Percentiles rank a stretch among this genome's conserved stretches.
Conservation (phyloP, 805 yeast genomes). For the Yarrowia yakushimensis region DNA sequence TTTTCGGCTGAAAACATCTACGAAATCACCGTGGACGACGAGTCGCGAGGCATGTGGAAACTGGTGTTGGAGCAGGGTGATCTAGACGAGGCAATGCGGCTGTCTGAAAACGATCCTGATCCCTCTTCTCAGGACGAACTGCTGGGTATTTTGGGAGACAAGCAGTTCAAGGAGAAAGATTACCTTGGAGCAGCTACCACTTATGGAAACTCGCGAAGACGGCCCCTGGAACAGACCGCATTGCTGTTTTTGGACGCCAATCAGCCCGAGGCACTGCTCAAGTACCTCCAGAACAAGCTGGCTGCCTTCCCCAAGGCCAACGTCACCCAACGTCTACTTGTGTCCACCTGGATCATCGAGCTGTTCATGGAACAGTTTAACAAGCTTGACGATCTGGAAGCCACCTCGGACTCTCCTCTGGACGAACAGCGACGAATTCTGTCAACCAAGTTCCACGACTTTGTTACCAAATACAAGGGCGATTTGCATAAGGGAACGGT, state of each 20-base stretch:
- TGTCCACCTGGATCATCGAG: slow-evolving; percentile 67
- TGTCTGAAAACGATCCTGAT: slow-evolving; percentile 40
- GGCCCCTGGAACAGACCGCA: slow-evolving; percentile 67
- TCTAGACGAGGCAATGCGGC: slow-evolving; percentile 62
- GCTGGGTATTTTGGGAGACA: slow-evolving; percentile 49
- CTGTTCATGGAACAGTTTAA: slow-evolving; percentile 49
- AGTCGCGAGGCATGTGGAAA: slow-evolving; percentile 72
- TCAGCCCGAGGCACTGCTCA: slow-evolving; percentile 45
- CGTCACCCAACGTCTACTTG: slow-evolving; percentile 48
- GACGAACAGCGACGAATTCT: slow-evolving; percentile 33
- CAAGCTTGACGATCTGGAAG: slow-evolving; percentile 41
- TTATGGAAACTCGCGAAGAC: slow-evolving; percentile 55
- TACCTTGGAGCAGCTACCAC: slow-evolving; percentile 46
- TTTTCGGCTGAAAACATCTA: slow-evolving; percentile 57
- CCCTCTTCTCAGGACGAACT: slow-evolving; percentile 32
- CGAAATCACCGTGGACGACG: slow-evolving; percentile 66
- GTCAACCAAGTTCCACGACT: slow-evolving; percentile 43
- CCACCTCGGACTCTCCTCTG: slow-evolving; percentile 34
- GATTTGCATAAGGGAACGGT: slow-evolving; percentile 62
- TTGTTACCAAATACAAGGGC: slow-evolving; percentile 49
- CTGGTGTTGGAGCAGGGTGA: slow-evolving; percentile 48
- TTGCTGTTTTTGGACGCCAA: slow-evolving; percentile 49
- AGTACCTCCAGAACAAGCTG: slow-evolving; percentile 48
- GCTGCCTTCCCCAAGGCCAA: slow-evolving; percentile 29
- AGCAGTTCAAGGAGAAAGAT: slow-evolving; percentile 42